phyloP scores from a whole-genome alignment of 352 stramenopile species.

The Globisporangium heterothallicum region DNA sequence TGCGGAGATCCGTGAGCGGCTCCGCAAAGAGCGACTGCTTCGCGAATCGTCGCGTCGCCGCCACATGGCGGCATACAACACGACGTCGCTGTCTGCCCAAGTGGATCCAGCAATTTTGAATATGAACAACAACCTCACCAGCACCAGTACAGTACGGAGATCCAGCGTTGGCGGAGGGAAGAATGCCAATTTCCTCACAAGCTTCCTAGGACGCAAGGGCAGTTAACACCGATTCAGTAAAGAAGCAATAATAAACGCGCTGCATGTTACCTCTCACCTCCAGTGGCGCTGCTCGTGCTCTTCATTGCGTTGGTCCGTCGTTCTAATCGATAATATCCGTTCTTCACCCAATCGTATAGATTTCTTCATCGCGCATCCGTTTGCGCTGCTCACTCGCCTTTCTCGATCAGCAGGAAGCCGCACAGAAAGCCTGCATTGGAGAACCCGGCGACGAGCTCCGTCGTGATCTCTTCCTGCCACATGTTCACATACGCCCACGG shows the following conservation, averaged over 20 bases:
- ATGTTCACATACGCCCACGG: slow-evolving; percentile 24
- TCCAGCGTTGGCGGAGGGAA: neutral
- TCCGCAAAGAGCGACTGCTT: slow-evolving; percentile 34
- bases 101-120: slow-evolving; percentile 14
- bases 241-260: too few relatives aligned
- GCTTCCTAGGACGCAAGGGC: slow-evolving; percentile 11
- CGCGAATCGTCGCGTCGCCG: slow-evolving; percentile 32
- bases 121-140: slow-evolving; percentile 9
- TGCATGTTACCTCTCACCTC: too few relatives aligned
- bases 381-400: slow-evolving; percentile 15
- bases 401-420: slow-evolving; percentile 53
- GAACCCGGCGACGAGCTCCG: slow-evolving; percentile 41
- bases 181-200: slow-evolving; percentile 6
- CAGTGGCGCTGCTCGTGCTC: too few relatives aligned
- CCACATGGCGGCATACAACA: slow-evolving; percentile 28
- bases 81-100: slow-evolving; percentile 8
- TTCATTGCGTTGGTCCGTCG: too few relatives aligned
- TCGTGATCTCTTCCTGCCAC: slow-evolving; percentile 37
- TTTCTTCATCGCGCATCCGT: neutral
- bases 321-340: slow-evolving; percentile 10
- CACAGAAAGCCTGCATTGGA: slow-evolving; percentile 39
- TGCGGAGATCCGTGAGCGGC: slow-evolving; percentile 33
- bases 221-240: too few relatives aligned
- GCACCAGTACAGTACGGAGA: slow-evolving; percentile 12
- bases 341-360: neutral